Evolutionary conservation across 805 yeast genomes (phyloP).

Genomic region (Ogataea wickerhamii): DNA sequence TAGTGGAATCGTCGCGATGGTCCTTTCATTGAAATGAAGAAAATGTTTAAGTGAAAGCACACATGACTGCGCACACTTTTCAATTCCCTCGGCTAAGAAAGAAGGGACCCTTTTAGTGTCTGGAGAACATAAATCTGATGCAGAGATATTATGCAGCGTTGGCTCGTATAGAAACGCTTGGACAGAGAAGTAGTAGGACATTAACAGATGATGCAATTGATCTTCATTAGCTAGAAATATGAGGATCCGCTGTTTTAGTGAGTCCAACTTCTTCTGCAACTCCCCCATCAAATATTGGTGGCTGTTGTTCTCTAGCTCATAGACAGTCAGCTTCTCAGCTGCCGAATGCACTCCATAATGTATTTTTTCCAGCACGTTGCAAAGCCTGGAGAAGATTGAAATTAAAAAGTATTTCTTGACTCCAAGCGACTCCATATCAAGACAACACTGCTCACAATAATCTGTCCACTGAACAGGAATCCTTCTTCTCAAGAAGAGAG

Average conservation of each 20-base stretch:
- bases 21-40: slow-evolving; percentile 39
- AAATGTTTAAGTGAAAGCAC: slow-evolving; percentile 47
- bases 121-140: slow-evolving; percentile 9
- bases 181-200: slow-evolving; percentile 56
- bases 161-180: slow-evolving; percentile 69
- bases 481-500: slow-evolving; percentile 62
- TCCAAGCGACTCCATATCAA: slow-evolving; percentile 38
- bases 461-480: slow-evolving; percentile 62
- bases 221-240: slow-evolving; percentile 22
- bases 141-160: slow-evolving; percentile 18
- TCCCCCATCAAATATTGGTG: slow-evolving; percentile 43
- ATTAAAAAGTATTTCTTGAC: slow-evolving; percentile 37
- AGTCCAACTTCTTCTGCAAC: slow-evolving; percentile 45
- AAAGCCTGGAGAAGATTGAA: slow-evolving; percentile 57
- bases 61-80: slow-evolving; percentile 53
- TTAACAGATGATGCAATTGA: slow-evolving; percentile 36
- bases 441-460: slow-evolving; percentile 60
- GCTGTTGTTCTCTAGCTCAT: slow-evolving; percentile 26
- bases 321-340: slow-evolving; percentile 32
- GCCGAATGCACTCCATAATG: slow-evolving; percentile 47
- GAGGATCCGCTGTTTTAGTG: slow-evolving; percentile 37
- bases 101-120: slow-evolving; percentile 15
- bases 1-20: slow-evolving; percentile 55
- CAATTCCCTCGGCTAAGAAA: slow-evolving; percentile 40
- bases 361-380: slow-evolving; percentile 58